Percentiles rank a stretch among this genome's conserved stretches.
These are phyloP conservation scores for Podospora appendiculata DNA, from an alignment of 495 filamentous ascomycete genomes.

Conservation along the genomic window DNA sequence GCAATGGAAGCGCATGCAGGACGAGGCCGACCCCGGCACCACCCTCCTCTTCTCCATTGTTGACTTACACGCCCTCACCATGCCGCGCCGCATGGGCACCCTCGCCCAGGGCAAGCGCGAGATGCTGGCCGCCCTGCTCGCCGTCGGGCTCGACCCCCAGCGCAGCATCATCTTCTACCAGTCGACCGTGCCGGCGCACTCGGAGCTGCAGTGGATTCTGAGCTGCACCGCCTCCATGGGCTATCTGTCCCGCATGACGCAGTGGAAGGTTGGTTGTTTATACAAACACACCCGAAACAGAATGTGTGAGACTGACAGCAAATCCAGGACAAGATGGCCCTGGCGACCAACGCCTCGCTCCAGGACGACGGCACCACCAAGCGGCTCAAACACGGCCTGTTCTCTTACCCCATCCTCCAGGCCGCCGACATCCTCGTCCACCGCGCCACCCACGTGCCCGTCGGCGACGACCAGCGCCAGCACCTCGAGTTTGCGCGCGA, in stretches of 20 bases:
- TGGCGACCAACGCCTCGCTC: conserved; percentile 46
- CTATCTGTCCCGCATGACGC: conserved; percentile 89
- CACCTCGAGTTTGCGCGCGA: conserved; percentile 89
- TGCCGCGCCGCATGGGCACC: conserved; percentile 51
- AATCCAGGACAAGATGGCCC: conserved; percentile 62
- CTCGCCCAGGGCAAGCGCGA: conserved; percentile 60
- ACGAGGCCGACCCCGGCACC: conserved; percentile 43
- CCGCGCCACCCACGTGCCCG: conserved; percentile 86
- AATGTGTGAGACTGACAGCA: not conserved
- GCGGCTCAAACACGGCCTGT: conserved; percentile 77
- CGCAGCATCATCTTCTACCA: conserved; percentile 81
- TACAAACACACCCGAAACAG: too few species aligned
- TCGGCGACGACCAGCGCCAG: conserved; percentile 87
- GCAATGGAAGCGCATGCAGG: conserved; percentile 76
- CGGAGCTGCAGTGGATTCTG: conserved; percentile 93
- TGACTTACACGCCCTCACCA: conserved; percentile 87
- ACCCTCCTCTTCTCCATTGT: conserved; percentile 77
- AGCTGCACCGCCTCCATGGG: conserved; percentile 84
- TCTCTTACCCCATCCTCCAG: conserved; percentile 93
- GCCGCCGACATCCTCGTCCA: conserved; percentile 92
- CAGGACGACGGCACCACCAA: conserved; percentile 44
- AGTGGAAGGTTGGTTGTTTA: conserved; percentile 73
- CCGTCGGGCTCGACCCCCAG: conserved; percentile 72
- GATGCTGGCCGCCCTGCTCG: conserved; percentile 70
- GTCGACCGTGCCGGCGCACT: conserved; percentile 64